These are phyloP conservation scores for Mrakia hoshinonis DNA, from an alignment of 768 basidiomycete genomes.

Conservation along the genomic window DNA sequence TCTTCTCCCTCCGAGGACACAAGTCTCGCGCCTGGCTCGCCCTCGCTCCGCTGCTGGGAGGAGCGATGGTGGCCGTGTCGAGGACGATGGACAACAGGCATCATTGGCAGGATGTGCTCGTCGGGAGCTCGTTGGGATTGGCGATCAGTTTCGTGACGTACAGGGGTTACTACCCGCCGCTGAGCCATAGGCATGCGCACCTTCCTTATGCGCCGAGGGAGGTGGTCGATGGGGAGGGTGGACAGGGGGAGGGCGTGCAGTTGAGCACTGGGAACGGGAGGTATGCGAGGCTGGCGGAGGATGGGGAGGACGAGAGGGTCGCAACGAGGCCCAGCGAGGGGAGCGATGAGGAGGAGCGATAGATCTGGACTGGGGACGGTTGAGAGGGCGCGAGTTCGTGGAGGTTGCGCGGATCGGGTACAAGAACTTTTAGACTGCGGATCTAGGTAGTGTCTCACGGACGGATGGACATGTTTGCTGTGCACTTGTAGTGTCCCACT, in stretches of 20 bases:
- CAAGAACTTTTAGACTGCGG: too few relatives aligned
- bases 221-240: conserved; percentile 12
- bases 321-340: conserved; percentile 13
- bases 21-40: conserved; percentile 63
- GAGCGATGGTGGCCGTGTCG: conserved; percentile 45
- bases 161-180: conserved; percentile 60
- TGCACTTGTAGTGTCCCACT: too few relatives aligned
- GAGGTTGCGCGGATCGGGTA: too few relatives aligned
- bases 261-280: neutral
- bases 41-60: conserved; percentile 62
- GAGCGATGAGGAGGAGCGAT: neutral
- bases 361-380: neutral
- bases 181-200: conserved; percentile 56
- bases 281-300: conserved; percentile 11
- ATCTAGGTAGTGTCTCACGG: too few relatives aligned
- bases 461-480: too few relatives aligned
- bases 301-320: conserved; percentile 15
- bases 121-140: conserved; percentile 68
- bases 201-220: conserved; percentile 56
- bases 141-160: conserved; percentile 65
- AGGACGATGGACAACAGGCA: conserved; percentile 56
- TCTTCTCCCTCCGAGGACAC: conserved; percentile 74
- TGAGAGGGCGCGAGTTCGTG: too few relatives aligned
- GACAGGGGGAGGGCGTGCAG: neutral
- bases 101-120: conserved; percentile 84